Base-by-base conservation (phyloP, 352 stramenopile genomes). In the Elongisporangium prolatum region DNA sequence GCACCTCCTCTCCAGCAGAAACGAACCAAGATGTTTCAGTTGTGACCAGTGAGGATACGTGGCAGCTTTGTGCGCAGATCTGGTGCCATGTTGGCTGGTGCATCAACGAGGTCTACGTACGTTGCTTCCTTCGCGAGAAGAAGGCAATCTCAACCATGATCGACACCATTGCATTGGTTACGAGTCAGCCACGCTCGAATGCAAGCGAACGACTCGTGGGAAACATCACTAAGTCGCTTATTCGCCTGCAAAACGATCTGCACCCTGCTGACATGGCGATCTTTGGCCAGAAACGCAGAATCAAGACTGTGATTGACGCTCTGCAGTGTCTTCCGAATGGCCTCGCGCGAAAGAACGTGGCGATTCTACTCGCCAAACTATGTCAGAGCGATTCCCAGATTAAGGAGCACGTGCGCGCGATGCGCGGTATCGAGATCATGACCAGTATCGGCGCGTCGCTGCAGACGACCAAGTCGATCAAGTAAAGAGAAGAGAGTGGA, bases 391-490 rank as follows among this genome's bases (percentile, higher is more conserved):
- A 86, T 13, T 21, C 60, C 0, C 28, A 57, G 1, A 68, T 88
- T 38, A 91, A 93, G 57, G 57, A 73, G 20, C n/a, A 20, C 7
- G 69, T 93, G 8, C 80, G 81, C 0, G 67, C 74, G 14, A 56
- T 93, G 10, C 76, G 84, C 18, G 84, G 84, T 0, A 89, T 93
- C 37, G 84, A 91, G 60, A 91, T 93, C 72, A 88, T 93, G 80
- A 52, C 91, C 20, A 71, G 59, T 5, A 70, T 91, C 28, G 87
- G 80, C 47, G 74, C 80, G 56, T 84, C 77, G 8, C 53, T 88
- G 0, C 60, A 72, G n/a, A 51, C 68, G 21, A 18, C 60, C 8
- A 40, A 51, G 25, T 24, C 48, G 17, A 56, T 50, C 9, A 49
- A 64, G 25, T 40, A 13, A 34, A 34, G 24, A 34, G 24, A 34